Base-by-base conservation (phyloP, 129 eudicot genomes). In the Solidago caesia region DNA sequence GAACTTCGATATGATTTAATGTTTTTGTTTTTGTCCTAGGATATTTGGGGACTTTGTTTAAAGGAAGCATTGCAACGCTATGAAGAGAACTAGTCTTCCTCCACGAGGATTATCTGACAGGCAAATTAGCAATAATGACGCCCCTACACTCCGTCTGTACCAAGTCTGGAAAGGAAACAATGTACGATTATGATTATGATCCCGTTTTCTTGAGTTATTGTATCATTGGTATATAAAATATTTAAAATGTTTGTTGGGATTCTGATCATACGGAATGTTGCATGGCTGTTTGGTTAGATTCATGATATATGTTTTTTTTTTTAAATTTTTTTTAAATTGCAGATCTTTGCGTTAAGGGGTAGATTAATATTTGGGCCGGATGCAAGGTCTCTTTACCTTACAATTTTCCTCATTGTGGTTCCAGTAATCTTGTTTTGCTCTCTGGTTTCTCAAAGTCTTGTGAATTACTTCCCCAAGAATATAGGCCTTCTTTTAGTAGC, bases 81-180 rank as follows among this genome's bases (percentile, higher is more conserved):
- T 82, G 89, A 71, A 79, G 52, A 70, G 68, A 61, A 29, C 64
- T 47, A 69, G 79, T 15, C 80, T 76, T 63, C 80, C 74, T 62
- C 49, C 80, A 49, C 74, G 60, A 11, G 77, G 76, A 59, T 72
- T 79, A 58, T 79, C 87, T 27, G 79, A 83, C 53, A 71, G 74
- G 47, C 75, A 68, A 59, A 74, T 52, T 59, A 66, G 71, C 61
- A 73, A 77, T 68, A 33, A 45, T 44, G 70, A 75, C 26, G 78
- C 56, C 80, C 77, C 81, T 52, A 43, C 82, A 71, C 69, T 77
- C 48, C 86, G 88, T 48, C 73, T 81, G 15, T 86, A 86, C 48
- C 88, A 86, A 86, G 86, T 83, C 26, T 86, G 91, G 91, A 78
- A 78, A 78, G 91, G 86, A 83, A 86, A 73, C 71, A 86, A 86